These are phyloP conservation scores for Candida tetrigidarum DNA, from an alignment of 1,139 yeast genomes.

Conservation along the genomic window DNA sequence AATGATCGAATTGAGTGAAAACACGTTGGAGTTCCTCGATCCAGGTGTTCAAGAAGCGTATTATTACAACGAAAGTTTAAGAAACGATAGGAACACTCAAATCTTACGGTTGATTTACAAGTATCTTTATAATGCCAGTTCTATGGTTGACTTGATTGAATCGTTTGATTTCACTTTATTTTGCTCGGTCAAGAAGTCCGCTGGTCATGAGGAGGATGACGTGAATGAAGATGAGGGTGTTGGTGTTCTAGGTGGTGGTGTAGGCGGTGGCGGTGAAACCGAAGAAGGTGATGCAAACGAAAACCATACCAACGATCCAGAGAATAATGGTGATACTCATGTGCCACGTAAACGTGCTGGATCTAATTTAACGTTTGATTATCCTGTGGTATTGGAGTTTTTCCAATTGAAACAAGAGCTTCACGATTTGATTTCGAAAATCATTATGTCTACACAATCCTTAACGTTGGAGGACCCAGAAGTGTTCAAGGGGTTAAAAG, in stretches of 20 bases:
- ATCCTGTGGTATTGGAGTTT: slow-evolving; percentile 73
- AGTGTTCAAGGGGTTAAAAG: slow-evolving; percentile 64
- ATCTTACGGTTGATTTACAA: slow-evolving; percentile 58
- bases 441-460: slow-evolving; percentile 71
- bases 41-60: slow-evolving; percentile 38
- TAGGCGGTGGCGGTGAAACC: slow-evolving; percentile 9
- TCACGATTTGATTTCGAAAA: slow-evolving; percentile 63
- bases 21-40: slow-evolving; percentile 43
- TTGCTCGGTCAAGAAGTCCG: slow-evolving; percentile 38
- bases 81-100: slow-evolving; percentile 56
- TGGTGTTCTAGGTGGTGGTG: neutral
- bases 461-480: slow-evolving; percentile 76
- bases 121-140: slow-evolving; percentile 51
- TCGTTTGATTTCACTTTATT: slow-evolving; percentile 67
- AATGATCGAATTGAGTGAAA: slow-evolving; percentile 41
- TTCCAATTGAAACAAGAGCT: slow-evolving; percentile 74
- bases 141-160: slow-evolving; percentile 57
- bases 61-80: slow-evolving; percentile 38
- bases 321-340: neutral
- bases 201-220: slow-evolving; percentile 22
- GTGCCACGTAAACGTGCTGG: slow-evolving; percentile 8
- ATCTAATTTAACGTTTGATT: slow-evolving; percentile 48
- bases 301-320: neutral
- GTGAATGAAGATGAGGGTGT: slow-evolving; percentile 15
- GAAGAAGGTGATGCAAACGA: neutral